Percentiles rank a stretch among this genome's conserved stretches.
Evolutionary conservation across 441 rosid genomes (phyloP).

Genomic region (Jatropha multifida): DNA sequence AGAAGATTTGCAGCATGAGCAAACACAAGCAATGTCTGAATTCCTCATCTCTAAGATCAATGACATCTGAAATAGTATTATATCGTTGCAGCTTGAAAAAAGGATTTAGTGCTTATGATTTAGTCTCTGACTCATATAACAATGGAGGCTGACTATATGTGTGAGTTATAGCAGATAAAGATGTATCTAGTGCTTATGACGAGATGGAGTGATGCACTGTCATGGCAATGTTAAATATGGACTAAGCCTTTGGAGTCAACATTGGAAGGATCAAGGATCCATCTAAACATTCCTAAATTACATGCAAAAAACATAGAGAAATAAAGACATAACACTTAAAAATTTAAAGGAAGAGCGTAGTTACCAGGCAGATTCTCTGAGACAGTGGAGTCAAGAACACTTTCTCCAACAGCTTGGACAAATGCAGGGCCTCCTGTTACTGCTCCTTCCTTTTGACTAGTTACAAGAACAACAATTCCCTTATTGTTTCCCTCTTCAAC

Average conservation of each 20-base stretch:
- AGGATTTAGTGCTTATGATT: not conserved
- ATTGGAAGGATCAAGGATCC: not conserved
- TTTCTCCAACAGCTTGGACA: constrained; percentile 82
- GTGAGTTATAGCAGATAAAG: not conserved
- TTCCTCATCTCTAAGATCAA: constrained; percentile 1
- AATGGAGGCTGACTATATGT: not conserved
- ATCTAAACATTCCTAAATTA: not conserved
- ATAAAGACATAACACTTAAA: not conserved
- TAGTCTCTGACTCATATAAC: not conserved
- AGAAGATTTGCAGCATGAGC: constrained; percentile 11
- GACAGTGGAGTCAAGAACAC: constrained; percentile 78
- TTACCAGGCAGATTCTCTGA: constrained; percentile 95
- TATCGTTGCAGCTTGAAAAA: not conserved
- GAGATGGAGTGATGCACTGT: not conserved
- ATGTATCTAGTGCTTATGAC: not conserved
- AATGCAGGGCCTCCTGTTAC: constrained; percentile 93
- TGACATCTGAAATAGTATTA: constrained; percentile 10
- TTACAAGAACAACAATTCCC: constrained; percentile 86
- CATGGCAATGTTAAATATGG: not conserved
- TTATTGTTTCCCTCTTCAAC: constrained; percentile 84
- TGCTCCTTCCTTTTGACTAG: constrained; percentile 97
- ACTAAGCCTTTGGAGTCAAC: not conserved
- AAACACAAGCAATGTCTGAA: not conserved
- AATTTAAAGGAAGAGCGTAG: constrained; percentile 8
- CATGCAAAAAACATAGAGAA: not conserved